A percentile compares a stretch with the other conserved stretches of the same genome.
Conservation (phyloP, 1,284 basidiomycete genomes). For the Cryptococcus jaspeensis region DNA sequence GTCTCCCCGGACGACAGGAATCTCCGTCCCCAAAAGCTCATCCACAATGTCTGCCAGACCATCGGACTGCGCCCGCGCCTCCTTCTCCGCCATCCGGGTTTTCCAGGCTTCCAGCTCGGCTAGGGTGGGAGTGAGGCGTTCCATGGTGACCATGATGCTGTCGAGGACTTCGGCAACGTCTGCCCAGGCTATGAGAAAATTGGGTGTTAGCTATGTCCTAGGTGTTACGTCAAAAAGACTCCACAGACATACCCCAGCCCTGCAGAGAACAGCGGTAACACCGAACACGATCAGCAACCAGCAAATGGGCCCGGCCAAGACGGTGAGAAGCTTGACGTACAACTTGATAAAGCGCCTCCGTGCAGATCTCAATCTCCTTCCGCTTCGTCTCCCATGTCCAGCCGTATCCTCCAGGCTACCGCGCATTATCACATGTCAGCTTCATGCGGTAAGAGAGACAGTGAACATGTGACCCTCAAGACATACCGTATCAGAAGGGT, state of each 20-base stretch:
- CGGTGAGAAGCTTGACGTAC: constrained; percentile 28
- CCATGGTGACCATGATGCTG: constrained; percentile 25
- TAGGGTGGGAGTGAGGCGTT: constrained; percentile 23
- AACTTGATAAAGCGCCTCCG: constrained; percentile 36
- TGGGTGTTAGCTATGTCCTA: no score
- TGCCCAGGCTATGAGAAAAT: constrained; percentile 24
- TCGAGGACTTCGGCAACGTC: constrained; percentile 26
- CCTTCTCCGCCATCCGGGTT: not conserved
- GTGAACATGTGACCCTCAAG: not conserved
- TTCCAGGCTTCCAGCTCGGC: constrained; percentile 16
- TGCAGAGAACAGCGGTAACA: not conserved
- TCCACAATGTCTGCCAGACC: no score
- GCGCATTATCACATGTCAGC: not conserved
- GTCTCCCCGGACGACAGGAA: not conserved
- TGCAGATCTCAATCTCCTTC: constrained; percentile 23
- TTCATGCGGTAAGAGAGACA: not conserved
- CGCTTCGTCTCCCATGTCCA: constrained; percentile 45
- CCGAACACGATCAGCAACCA: not conserved
- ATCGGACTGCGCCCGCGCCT: no score
- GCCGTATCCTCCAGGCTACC: constrained; percentile 32
- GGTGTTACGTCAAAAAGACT: no score
- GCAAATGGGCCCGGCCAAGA: no score
- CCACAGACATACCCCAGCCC: constrained; percentile 31
- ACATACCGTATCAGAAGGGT: constrained; percentile 34
- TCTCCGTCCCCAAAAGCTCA: no score